Conservation (phyloP, 2,329 filamentous ascomycete species). For the Pseudogymnoascus sp. region DNA sequence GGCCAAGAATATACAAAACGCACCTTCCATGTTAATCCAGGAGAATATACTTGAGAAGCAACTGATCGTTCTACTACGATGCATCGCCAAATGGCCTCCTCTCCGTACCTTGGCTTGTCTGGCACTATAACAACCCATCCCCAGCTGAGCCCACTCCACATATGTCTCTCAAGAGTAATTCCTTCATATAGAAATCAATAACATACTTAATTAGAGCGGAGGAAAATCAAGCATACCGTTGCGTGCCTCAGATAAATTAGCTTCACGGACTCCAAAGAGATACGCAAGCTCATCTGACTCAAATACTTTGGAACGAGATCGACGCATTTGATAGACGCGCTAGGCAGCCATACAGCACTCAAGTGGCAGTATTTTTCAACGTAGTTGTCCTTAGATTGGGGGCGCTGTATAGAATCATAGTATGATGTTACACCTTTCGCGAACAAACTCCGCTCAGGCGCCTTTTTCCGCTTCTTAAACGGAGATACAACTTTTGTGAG, state of each 20-base stretch:
- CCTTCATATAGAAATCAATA: constrained; percentile 9
- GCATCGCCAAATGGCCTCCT: constrained; percentile 11
- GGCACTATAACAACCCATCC: constrained; percentile 10
- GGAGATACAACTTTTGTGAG: constrained; percentile 11
- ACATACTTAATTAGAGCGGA: constrained; percentile 9
- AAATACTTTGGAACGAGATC: constrained; percentile 11
- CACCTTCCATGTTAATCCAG: constrained; percentile 5
- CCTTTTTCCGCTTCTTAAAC: constrained; percentile 6
- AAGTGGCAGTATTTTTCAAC: constrained; percentile 12
- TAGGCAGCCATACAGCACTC: constrained; percentile 2
- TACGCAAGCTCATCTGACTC: constrained; percentile 13
- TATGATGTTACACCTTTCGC: constrained; percentile 10
- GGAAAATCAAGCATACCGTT: constrained; percentile 9
- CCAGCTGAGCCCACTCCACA: constrained; percentile 2
- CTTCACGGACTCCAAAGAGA: constrained; percentile 13
- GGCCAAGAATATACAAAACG: constrained; percentile 5
- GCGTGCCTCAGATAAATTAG: constrained; percentile 9
- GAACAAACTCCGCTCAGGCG: constrained; percentile 7
- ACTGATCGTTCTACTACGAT: constrained; percentile 8
- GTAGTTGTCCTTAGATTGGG: neutral
- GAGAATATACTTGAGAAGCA: neutral
- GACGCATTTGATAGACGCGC: constrained; percentile 4
- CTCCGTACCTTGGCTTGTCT: constrained; percentile 8
- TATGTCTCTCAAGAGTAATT: constrained; percentile 8
- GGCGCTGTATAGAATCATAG: constrained; percentile 2